phyloP scores from a whole-genome alignment of 1,284 basidiomycete genomes.

The Cryptococcus amylolentus region DNA sequence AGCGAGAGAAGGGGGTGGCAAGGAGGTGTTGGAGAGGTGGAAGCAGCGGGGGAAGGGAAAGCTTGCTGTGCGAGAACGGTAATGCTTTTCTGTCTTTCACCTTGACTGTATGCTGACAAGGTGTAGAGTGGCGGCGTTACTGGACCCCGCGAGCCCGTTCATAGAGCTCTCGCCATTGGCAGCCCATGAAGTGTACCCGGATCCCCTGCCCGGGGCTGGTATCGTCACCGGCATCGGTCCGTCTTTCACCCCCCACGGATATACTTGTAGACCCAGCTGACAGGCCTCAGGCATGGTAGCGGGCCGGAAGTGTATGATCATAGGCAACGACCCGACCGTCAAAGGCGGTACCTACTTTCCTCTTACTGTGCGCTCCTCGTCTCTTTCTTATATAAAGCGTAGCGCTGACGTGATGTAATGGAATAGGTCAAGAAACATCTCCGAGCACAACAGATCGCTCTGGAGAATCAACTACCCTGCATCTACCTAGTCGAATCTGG shows the following conservation, averaged over 20 bases:
- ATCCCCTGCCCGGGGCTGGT: slow-evolving; percentile 80
- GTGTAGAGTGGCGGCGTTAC: slow-evolving; percentile 59
- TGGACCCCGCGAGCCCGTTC: slow-evolving; percentile 86
- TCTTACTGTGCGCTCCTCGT: slow-evolving; percentile 64
- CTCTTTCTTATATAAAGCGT: background rate
- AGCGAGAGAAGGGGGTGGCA: slow-evolving; percentile 50
- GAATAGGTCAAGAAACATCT: slow-evolving; percentile 87
- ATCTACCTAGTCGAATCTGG: slow-evolving; percentile 95
- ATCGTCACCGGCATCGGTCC: slow-evolving; percentile 84
- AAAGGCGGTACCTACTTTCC: slow-evolving; percentile 93
- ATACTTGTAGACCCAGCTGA: background rate
- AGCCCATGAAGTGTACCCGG: slow-evolving; percentile 80
- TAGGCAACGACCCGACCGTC: slow-evolving; percentile 91
- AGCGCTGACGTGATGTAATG: too few relatives aligned
- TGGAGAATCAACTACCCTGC: slow-evolving; percentile 84
- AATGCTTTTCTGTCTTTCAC: slow-evolving; percentile 15
- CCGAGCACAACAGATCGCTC: slow-evolving; percentile 86
- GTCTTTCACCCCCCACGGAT: background rate
- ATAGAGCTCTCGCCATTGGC: slow-evolving; percentile 82
- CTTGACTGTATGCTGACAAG: background rate
- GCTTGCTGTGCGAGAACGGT: slow-evolving; percentile 83
- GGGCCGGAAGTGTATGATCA: slow-evolving; percentile 79
- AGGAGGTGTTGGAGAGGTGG: slow-evolving; percentile 63
- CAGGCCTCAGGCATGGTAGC: slow-evolving; percentile 54
- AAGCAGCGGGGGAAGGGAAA: slow-evolving; percentile 76